Base-by-base conservation (phyloP, 2,329 filamentous ascomycete genomes). In the Paecilomyces sp. region DNA sequence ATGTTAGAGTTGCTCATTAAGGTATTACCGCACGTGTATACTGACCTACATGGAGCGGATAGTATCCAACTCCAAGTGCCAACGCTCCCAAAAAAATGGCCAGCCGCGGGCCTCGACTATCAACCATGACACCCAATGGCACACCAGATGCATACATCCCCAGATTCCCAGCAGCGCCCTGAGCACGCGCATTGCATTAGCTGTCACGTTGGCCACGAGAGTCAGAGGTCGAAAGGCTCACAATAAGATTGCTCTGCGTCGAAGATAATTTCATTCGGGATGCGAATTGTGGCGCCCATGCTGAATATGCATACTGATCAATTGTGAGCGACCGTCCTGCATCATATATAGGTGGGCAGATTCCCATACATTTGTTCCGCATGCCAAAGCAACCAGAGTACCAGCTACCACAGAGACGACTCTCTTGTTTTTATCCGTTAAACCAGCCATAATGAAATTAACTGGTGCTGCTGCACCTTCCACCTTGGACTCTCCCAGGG, bases 241-340 rank as follows among this genome's bases (percentile, higher is more conserved):
- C 92, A 71, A 99, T 92, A 65, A 97, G 76, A 75, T 99, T 97
- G 75, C 86, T 92, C 74, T 97, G 83, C 2, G 93, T 97, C n/a
- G 94, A 89, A 13, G 92, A 92, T 62, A 97, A 85, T 71, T 89
- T 87, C 67, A 99, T 81, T 67, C 85, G 87, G 69, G 95, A 88
- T 56, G 92, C 92, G 71, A 97, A 97, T 76, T 97, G 92, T 22
- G 94, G 94, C 13, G 91, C 92, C 92, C 94, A 99, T 76, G 93
- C 93, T 58, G 92, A 97, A 77, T 97, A 99, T 71, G 92, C 93
- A 85, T 99, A 97, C 91, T 97, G 71, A 56, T 61, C 74, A 55
- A 51, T 54, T 22, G 62, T 69, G 33, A 68, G 63, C 50, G 55
- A 51, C 57, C 34, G 55, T 54, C 56, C 18, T 56, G 34, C 36